These are phyloP conservation scores for Nitzschia sp. DNA, from an alignment of 108 stramenopile species.

Conservation along the genomic window DNA sequence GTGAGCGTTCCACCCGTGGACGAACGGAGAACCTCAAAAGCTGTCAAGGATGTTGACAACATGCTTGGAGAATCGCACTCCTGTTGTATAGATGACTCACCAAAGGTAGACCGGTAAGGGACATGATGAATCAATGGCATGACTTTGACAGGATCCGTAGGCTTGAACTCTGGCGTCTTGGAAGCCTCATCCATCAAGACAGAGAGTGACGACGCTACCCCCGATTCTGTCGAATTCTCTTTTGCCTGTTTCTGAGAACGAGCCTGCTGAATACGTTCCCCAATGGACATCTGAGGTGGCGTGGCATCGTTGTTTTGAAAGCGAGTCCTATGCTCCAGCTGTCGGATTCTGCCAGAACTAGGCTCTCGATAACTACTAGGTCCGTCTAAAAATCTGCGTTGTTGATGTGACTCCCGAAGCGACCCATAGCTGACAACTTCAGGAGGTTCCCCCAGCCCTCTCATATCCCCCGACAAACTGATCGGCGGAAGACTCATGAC, in stretches of 20 bases:
- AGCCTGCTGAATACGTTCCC: conserved; percentile 37
- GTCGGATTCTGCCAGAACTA: conserved; percentile 27
- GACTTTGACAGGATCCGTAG: not conserved
- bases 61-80: conserved; percentile 17
- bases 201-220: conserved; percentile 23
- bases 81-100: no score
- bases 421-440: conserved; percentile 35
- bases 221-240: not conserved
- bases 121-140: not conserved
- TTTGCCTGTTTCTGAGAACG: conserved; percentile 8
- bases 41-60: conserved; percentile 41
- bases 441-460: conserved; percentile 19
- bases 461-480: conserved; percentile 14
- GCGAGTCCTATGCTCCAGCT: conserved; percentile 20
- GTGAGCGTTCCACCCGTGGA: not conserved
- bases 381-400: conserved; percentile 34
- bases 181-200: conserved; percentile 34
- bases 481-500: conserved; percentile 34
- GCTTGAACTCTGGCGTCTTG: conserved; percentile 8
- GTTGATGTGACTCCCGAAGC: conserved; percentile 35
- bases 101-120: not conserved
- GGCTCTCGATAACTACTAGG: conserved; percentile 38
- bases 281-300: conserved; percentile 20
- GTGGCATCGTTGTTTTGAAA: not conserved
- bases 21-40: conserved; percentile 39